phyloP scores from a whole-genome alignment of 2,329 filamentous ascomycete genomes.

The Berkeleyomyces basicola region DNA sequence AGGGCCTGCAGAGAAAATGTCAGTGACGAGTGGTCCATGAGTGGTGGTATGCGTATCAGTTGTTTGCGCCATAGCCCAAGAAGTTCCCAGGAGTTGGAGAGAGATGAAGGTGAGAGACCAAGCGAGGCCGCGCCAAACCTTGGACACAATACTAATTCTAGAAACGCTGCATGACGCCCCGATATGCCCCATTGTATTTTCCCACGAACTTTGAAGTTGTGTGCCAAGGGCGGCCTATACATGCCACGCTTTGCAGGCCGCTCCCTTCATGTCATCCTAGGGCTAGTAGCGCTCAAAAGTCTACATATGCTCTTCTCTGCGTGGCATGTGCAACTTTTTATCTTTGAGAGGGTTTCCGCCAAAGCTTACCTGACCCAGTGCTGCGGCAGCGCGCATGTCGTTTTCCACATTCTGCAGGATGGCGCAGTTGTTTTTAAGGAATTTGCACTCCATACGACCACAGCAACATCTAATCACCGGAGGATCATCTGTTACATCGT shows the following conservation, averaged over 20 bases:
- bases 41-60: background rate
- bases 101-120: background rate
- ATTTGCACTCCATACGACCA: conserved; percentile 61
- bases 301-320: background rate
- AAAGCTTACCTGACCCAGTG: conserved; percentile 77
- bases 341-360: background rate
- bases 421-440: conserved; percentile 63
- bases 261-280: conserved; percentile 2
- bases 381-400: conserved; percentile 72
- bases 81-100: background rate
- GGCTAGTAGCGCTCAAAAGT: background rate
- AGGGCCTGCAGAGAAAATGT: conserved; percentile 69
- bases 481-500: conserved; percentile 14
- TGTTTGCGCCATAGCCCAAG: background rate
- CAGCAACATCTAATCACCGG: conserved; percentile 59
- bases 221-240: background rate
- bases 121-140: background rate
- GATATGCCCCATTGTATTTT: background rate
- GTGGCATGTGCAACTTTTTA: background rate
- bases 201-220: background rate
- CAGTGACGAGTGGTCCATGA: conserved; percentile 35
- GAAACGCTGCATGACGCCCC: background rate
- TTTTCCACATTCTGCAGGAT: conserved; percentile 69
- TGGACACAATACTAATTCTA: background rate
- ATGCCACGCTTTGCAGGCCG: conserved; percentile 2